These are phyloP conservation scores for Saturnispora galanensis DNA, from an alignment of 805 yeast genomes.

Conservation along the genomic window DNA sequence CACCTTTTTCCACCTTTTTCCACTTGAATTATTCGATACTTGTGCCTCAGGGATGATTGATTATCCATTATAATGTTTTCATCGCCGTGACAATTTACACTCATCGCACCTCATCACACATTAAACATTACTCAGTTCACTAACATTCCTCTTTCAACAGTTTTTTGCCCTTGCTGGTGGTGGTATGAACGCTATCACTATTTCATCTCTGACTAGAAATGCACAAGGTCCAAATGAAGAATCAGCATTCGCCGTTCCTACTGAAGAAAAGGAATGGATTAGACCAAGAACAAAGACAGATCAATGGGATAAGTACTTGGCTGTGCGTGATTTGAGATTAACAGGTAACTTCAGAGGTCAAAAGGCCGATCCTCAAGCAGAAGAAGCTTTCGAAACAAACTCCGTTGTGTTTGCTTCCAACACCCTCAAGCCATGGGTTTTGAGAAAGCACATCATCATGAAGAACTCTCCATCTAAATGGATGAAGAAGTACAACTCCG, in stretches of 20 bases:
- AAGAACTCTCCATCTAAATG: constrained; percentile 30
- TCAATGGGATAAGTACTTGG: constrained; percentile 44
- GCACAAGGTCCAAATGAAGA: constrained; percentile 30
- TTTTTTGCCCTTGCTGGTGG: constrained; percentile 47
- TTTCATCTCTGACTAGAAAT: constrained; percentile 23
- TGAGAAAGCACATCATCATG: constrained; percentile 31
- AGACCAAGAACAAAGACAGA: constrained; percentile 46
- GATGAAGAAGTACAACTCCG: constrained; percentile 27
- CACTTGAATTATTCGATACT: too few relatives aligned
- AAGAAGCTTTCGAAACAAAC: constrained; percentile 68
- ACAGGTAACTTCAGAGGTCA: constrained; percentile 72
- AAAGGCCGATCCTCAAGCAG: constrained; percentile 49
- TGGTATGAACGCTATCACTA: constrained; percentile 28
- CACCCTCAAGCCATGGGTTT: constrained; percentile 29
- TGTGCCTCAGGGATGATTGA: too few relatives aligned
- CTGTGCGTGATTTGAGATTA: constrained; percentile 67
- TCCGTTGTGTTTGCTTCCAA: constrained; percentile 32
- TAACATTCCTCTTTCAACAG: constrained; percentile 16
- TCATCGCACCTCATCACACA: too few relatives aligned
- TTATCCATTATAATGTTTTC: too few relatives aligned
- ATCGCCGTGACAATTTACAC: too few relatives aligned
- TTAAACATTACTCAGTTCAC: not conserved
- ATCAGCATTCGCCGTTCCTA: constrained; percentile 30
- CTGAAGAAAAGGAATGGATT: constrained; percentile 37
- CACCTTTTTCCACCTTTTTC: too few relatives aligned